Evolutionary conservation across 768 basidiomycete species (phyloP).

Genomic region (Phanerochaete carnosa): DNA sequence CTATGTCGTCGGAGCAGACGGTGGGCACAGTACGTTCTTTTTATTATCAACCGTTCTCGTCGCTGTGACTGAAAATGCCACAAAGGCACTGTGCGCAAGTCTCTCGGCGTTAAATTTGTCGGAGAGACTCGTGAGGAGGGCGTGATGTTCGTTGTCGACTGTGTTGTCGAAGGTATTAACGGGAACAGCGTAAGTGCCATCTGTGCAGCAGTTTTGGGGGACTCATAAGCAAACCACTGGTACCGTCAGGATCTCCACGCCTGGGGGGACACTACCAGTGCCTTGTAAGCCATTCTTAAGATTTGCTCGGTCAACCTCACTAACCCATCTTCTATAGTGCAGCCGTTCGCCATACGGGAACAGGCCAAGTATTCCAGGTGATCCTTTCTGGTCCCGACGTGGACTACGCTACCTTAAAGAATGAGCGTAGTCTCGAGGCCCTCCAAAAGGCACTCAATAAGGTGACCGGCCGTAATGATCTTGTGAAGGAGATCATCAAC

Average conservation of each 20-base stretch:
- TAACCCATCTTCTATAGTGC: background rate
- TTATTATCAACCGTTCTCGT: background rate
- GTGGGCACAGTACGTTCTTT: background rate
- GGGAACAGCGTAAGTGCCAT: background rate
- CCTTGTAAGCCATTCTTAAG: conserved; percentile 10
- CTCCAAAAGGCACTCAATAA: background rate
- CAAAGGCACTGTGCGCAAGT: conserved; percentile 7
- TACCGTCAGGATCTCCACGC: conserved; percentile 19
- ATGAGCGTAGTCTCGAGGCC: background rate
- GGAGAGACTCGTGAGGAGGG: conserved; percentile 2
- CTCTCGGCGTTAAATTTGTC: background rate
- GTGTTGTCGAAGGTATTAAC: background rate
- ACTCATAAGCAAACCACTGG: too few relatives aligned
- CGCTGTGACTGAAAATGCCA: background rate
- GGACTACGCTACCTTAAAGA: background rate
- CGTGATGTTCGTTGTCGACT: background rate
- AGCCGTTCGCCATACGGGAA: background rate
- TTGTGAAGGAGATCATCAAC: background rate
- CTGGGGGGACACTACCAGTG: conserved; percentile 15
- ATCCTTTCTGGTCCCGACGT: background rate
- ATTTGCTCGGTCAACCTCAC: background rate
- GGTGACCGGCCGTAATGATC: background rate
- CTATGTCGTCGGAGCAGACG: conserved; percentile 2
- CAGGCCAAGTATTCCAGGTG: background rate
- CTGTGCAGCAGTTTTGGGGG: too few relatives aligned